Percentiles rank a stretch among this genome's conserved stretches.
These are phyloP conservation scores for Sarocladiaceae sp. DNA, from an alignment of 2,329 filamentous ascomycete species.

Conservation along the genomic window DNA sequence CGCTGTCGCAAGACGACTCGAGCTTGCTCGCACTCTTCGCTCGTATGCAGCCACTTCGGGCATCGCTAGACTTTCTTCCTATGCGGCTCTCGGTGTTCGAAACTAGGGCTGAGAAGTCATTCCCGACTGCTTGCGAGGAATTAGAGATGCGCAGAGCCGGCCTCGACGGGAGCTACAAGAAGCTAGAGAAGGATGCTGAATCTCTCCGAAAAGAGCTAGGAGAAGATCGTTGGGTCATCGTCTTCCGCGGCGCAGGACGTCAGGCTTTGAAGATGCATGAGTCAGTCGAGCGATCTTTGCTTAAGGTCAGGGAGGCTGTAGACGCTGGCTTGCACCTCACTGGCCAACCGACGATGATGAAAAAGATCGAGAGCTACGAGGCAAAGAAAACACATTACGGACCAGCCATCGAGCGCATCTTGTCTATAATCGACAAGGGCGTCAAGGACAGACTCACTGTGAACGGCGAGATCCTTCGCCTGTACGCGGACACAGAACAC, in stretches of 20 bases:
- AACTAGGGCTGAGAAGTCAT: conserved; percentile 68
- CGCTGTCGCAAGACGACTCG: conserved; percentile 72
- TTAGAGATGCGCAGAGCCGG: conserved; percentile 69
- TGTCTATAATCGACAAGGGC: conserved; percentile 93
- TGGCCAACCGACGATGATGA: conserved; percentile 64
- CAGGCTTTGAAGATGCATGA: conserved; percentile 97
- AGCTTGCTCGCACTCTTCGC: conserved; percentile 87
- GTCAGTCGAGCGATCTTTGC: conserved; percentile 82
- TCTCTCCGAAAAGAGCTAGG: conserved; percentile 84
- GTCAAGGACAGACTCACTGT: conserved; percentile 92
- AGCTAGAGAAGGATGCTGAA: conserved; percentile 86
- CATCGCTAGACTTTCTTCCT: conserved; percentile 90
- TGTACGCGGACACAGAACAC: conserved; percentile 81
- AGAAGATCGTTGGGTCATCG: conserved; percentile 92
- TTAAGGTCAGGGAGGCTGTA: conserved; percentile 75
- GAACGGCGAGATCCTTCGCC: conserved; percentile 86
- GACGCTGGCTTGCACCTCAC: conserved; percentile 71
- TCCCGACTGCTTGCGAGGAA: conserved; percentile 89
- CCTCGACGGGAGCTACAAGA: conserved; percentile 82
- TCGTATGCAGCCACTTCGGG: conserved; percentile 88
- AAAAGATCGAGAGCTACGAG: conserved; percentile 90
- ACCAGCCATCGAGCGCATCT: conserved; percentile 84
- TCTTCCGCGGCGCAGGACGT: conserved; percentile 87
- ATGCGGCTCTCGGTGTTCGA: conserved; percentile 91
- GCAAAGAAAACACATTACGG: conserved; percentile 93